Percentiles rank a stretch among this genome's conserved stretches.
Conservation (phyloP, 2,329 filamentous ascomycete genomes). For the Coleophoma crateriformis region DNA sequence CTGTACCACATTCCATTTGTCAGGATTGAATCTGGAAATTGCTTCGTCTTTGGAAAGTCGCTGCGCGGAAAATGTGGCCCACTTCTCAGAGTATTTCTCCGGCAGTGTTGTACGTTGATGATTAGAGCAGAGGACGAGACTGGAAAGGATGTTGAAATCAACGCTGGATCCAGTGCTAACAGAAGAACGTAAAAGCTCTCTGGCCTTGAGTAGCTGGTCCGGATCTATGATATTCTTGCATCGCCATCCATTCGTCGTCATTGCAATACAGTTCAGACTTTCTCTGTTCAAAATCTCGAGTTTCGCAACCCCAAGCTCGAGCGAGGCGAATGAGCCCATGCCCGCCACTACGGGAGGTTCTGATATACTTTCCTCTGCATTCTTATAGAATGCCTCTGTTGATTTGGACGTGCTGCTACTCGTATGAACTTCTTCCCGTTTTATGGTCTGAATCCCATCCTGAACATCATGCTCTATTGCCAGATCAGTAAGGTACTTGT, state of each 20-base stretch:
- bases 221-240: constrained; percentile 1
- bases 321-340: constrained; percentile 3
- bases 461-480: background rate
- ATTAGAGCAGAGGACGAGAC: constrained; percentile 3
- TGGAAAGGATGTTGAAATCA: constrained; percentile 1
- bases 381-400: background rate
- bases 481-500: background rate
- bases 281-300: constrained; percentile 5
- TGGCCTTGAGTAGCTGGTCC: background rate
- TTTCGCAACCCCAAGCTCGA: constrained; percentile 5
- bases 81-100: constrained; percentile 2
- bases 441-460: background rate
- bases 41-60: constrained; percentile 6
- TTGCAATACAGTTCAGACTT: constrained; percentile 7
- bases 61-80: constrained; percentile 2
- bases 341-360: background rate
- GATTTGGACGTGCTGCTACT: background rate
- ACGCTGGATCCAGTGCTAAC: background rate
- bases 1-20: constrained; percentile 1
- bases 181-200: background rate
- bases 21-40: constrained; percentile 4
- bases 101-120: constrained; percentile 4
- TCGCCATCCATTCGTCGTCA: constrained; percentile 4
- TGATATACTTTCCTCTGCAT: background rate
- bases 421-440: background rate